phyloP scores from a whole-genome alignment of 495 filamentous ascomycete species.

The Xylaria nigripes region DNA sequence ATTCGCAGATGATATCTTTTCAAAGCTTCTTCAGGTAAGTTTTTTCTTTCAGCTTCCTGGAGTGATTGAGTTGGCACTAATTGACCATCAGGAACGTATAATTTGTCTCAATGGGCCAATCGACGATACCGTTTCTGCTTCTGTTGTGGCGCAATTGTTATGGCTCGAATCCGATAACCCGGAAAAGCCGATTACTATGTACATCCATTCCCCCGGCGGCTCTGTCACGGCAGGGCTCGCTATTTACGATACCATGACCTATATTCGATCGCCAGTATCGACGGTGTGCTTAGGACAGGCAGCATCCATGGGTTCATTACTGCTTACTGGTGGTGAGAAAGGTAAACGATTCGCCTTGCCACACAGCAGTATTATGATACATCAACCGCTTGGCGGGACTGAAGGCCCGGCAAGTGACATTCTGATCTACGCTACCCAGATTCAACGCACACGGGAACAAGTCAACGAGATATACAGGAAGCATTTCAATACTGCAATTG shows the following conservation, averaged over 20 bases:
- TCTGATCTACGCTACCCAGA: constrained; percentile 94
- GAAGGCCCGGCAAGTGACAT: constrained; percentile 87
- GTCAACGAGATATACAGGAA: constrained; percentile 83
- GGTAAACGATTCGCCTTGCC: constrained; percentile 84
- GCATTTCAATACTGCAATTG: constrained; percentile 71
- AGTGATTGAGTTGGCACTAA: constrained; percentile 10
- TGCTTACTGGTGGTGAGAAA: constrained; percentile 78
- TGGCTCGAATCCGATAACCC: constrained; percentile 97
- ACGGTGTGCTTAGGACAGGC: constrained; percentile 95
- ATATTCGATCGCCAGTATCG: constrained; percentile 83
- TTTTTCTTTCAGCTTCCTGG: not conserved
- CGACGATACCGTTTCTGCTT: constrained; percentile 78
- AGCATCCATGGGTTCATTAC: constrained; percentile 85
- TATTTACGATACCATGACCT: constrained; percentile 98
- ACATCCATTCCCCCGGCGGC: constrained; percentile 95
- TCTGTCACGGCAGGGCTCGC: constrained; percentile 85
- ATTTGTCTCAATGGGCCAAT: constrained; percentile 90
- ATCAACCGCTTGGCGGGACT: constrained; percentile 90
- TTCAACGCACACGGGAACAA: constrained; percentile 73
- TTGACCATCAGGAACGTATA: constrained; percentile 67
- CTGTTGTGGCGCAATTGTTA: constrained; percentile 89
- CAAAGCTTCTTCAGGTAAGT: constrained; percentile 62
- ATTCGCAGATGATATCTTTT: constrained; percentile 70
- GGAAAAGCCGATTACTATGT: constrained; percentile 87
- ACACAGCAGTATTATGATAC: constrained; percentile 90